A percentile compares a stretch with the other conserved stretches of the same genome.
Evolutionary conservation across 441 rosid species (phyloP).

Genomic region (Adansonia gregorii): DNA sequence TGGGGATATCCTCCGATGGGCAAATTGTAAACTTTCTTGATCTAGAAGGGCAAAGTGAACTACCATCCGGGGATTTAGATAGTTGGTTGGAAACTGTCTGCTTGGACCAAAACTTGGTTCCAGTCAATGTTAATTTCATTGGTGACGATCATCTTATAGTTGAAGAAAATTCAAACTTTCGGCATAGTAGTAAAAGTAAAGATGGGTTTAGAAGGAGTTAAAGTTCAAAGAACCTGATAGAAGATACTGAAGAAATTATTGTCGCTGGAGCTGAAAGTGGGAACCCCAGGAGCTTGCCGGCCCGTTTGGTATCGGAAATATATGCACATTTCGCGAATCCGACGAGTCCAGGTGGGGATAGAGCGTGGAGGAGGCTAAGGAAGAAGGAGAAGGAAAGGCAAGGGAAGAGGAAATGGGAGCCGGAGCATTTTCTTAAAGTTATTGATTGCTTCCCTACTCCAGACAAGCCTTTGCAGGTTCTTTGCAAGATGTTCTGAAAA

Average conservation of each 20-base stretch:
- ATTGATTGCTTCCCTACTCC: slow-evolving; percentile 63
- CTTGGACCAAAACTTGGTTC: slow-evolving; percentile 47
- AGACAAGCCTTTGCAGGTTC: slow-evolving; percentile 76
- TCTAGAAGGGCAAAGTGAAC: slow-evolving; percentile 45
- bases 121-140: slow-evolving; percentile 71
- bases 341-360: slow-evolving; percentile 66
- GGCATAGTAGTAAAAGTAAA: slow-evolving; percentile 22
- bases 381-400: slow-evolving; percentile 79
- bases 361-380: slow-evolving; percentile 65
- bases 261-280: slow-evolving; percentile 29
- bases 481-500: slow-evolving; percentile 70
- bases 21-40: slow-evolving; percentile 55
- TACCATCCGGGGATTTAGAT: slow-evolving; percentile 32
- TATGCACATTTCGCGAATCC: slow-evolving; percentile 78
- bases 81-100: slow-evolving; percentile 34
- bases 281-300: slow-evolving; percentile 53
- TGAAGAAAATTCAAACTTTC: slow-evolving; percentile 58
- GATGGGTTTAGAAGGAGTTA: slow-evolving; percentile 39
- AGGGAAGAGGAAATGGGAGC: slow-evolving; percentile 69
- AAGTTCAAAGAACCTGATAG: slow-evolving; percentile 43
- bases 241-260: slow-evolving; percentile 41
- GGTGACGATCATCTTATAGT: slow-evolving; percentile 66
- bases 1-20: slow-evolving; percentile 64
- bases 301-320: slow-evolving; percentile 59
- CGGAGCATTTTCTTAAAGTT: slow-evolving; percentile 83